Percentiles rank a stretch among this genome's conserved stretches.
phyloP scores from a whole-genome alignment of 1,284 basidiomycete species.

The Sphagnurus paluster region DNA sequence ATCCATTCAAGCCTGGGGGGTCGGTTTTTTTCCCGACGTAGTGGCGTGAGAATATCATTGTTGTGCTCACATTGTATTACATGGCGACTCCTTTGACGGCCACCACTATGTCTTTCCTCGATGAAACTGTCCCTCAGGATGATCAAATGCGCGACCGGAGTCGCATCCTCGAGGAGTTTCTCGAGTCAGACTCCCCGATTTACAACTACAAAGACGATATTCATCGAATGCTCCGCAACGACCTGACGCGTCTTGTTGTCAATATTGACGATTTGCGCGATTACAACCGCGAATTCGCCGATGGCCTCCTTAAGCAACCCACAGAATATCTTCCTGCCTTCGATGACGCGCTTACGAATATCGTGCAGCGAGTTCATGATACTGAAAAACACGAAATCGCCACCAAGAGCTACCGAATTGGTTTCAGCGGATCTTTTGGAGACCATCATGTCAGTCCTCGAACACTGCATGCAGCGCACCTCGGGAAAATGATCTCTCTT shows the following conservation, averaged over 20 bases:
- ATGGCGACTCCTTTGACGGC: conserved; percentile 3
- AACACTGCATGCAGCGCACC: conserved; percentile 84
- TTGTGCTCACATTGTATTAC: too few species aligned
- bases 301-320: conserved; percentile 87
- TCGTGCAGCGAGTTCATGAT: conserved; percentile 80
- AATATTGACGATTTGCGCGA: conserved; percentile 97
- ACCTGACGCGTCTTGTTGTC: conserved; percentile 89
- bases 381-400: conserved; percentile 82
- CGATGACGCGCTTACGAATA: conserved; percentile 79
- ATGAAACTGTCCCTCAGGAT: conserved; percentile 62
- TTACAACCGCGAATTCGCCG: conserved; percentile 82
- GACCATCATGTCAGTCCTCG: conserved; percentile 98
- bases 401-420: conserved; percentile 82
- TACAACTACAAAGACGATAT: conserved; percentile 91
- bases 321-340: conserved; percentile 91
- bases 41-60: too few species aligned
- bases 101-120: conserved; percentile 55
- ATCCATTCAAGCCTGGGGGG: too few species aligned
- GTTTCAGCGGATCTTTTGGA: conserved; percentile 98
- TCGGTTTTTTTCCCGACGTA: too few species aligned
- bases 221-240: conserved; percentile 80
- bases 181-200: conserved; percentile 73
- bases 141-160: conserved; percentile 75
- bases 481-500: conserved; percentile 95
- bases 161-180: conserved; percentile 85